Evolutionary conservation across 768 basidiomycete genomes (phyloP).

Genomic region (Macrocybe gigantea): DNA sequence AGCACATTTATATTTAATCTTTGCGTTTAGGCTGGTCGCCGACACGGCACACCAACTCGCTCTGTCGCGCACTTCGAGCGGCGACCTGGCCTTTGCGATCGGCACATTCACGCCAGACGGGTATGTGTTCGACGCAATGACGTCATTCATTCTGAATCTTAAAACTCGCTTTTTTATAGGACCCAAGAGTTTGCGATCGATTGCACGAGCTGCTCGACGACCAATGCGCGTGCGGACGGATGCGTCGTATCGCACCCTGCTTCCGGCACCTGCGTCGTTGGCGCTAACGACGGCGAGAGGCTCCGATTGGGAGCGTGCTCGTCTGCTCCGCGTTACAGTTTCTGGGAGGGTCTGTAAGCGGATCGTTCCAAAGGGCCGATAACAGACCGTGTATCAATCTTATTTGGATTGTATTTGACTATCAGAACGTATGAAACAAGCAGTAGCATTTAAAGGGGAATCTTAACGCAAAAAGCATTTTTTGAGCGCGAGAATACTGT

Average conservation of each 20-base stretch:
- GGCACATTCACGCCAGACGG: not conserved
- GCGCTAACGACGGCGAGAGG: constrained; percentile 3
- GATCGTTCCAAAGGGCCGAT: too few relatives aligned
- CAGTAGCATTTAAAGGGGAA: too few relatives aligned
- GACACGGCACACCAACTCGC: constrained; percentile 1
- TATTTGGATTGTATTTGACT: too few relatives aligned
- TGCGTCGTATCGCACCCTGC: constrained; percentile 10
- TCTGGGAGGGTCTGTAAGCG: not conserved
- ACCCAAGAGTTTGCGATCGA: constrained; percentile 11
- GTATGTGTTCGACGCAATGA: too few relatives aligned
- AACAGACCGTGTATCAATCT: too few relatives aligned
- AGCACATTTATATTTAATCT: not conserved
- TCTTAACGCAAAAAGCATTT: too few relatives aligned
- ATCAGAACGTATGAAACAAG: too few relatives aligned
- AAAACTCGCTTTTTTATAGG: not conserved
- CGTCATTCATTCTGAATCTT: too few relatives aligned
- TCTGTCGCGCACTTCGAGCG: not conserved
- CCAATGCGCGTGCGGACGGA: not conserved
- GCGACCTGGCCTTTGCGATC: constrained; percentile 2
- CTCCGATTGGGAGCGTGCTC: constrained; percentile 7
- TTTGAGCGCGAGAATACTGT: too few relatives aligned
- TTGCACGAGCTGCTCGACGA: constrained; percentile 4
- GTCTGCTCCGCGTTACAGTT: not conserved
- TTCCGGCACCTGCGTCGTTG: constrained; percentile 8
- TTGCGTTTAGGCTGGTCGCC: not conserved